Evolutionary conservation across 192 early-diverging fungal species (phyloP).

Genomic region (Coemansia sp.): DNA sequence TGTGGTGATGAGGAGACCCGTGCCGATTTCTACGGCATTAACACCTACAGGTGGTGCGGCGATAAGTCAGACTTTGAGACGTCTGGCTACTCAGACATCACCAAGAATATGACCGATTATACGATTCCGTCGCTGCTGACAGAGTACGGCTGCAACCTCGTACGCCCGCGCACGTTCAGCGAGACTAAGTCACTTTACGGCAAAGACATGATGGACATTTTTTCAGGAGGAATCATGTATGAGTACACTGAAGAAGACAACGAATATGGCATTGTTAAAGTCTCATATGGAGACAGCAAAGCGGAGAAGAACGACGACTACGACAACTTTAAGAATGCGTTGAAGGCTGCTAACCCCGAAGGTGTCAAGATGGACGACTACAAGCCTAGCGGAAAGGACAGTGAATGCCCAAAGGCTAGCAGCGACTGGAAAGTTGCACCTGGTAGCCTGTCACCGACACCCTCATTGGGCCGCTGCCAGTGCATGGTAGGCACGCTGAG

Average conservation of each 20-base stretch:
- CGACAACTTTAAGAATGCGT: slow-evolving; percentile 58
- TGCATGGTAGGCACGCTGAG: slow-evolving; percentile 63
- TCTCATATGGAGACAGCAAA: slow-evolving; percentile 38
- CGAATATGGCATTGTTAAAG: slow-evolving; percentile 67
- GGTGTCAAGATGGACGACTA: slow-evolving; percentile 60
- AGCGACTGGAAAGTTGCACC: slow-evolving; percentile 53
- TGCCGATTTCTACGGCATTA: slow-evolving; percentile 73
- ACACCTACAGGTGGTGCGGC: slow-evolving; percentile 82
- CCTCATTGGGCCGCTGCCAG: slow-evolving; percentile 60
- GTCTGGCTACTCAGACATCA: slow-evolving; percentile 67
- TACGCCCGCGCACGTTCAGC: slow-evolving; percentile 65
- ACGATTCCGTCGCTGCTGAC: slow-evolving; percentile 67
- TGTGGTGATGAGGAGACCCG: slow-evolving; percentile 60
- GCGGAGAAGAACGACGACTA: slow-evolving; percentile 58
- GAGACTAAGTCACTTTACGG: slow-evolving; percentile 70
- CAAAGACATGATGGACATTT: slow-evolving; percentile 61
- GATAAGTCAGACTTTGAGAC: slow-evolving; percentile 55
- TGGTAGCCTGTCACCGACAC: slow-evolving; percentile 60
- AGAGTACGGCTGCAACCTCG: slow-evolving; percentile 76
- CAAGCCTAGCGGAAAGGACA: slow-evolving; percentile 38
- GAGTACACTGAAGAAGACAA: slow-evolving; percentile 76
- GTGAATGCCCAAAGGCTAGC: slow-evolving; percentile 52
- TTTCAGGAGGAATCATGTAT: slow-evolving; percentile 75
- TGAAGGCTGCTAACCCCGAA: slow-evolving; percentile 54
- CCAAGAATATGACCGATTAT: slow-evolving; percentile 60